A percentile compares a stretch with the other conserved stretches of the same genome.
Evolutionary conservation across 2,329 filamentous ascomycete genomes (phyloP).

Genomic region (Ceratocystis smalleyi): DNA sequence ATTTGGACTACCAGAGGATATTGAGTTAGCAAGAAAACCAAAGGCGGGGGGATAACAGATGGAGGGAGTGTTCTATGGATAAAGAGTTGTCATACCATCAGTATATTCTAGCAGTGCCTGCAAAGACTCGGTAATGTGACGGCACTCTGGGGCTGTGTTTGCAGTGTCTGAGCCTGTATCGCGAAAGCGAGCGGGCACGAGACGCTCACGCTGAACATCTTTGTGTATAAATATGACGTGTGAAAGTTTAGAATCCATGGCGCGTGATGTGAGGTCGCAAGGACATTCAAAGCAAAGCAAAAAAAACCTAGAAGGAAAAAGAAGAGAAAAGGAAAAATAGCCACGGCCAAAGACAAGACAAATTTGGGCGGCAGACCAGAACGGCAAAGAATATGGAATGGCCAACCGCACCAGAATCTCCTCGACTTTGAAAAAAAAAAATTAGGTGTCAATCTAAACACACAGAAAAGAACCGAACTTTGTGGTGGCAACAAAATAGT

Average conservation of each 20-base stretch:
- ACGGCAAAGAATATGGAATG: neutral
- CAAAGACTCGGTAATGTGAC: constrained; percentile 32
- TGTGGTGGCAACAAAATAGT: neutral
- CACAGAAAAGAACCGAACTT: neutral
- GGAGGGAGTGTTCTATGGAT: constrained; percentile 2
- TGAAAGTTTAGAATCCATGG: constrained; percentile 42
- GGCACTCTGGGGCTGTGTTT: constrained; percentile 25
- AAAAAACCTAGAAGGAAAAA: constrained; percentile 21
- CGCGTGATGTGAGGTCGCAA: constrained; percentile 29
- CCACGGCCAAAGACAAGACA: neutral
- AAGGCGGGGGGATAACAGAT: neutral
- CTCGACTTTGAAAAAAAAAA: neutral
- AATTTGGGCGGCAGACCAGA: constrained; percentile 12
- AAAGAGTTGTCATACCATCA: constrained; percentile 30
- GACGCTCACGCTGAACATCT: constrained; percentile 33
- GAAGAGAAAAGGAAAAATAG: constrained; percentile 26
- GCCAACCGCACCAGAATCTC: constrained; percentile 13
- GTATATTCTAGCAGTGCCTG: constrained; percentile 39
- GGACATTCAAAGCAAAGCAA: neutral
- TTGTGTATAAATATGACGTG: constrained; percentile 47
- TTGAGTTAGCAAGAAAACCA: constrained; percentile 18
- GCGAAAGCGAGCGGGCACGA: constrained; percentile 24
- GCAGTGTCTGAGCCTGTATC: constrained; percentile 19
- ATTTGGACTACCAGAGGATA: constrained; percentile 32
- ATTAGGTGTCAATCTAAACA: neutral